Base-by-base conservation (phyloP, 1,139 yeast species). In the Diutina ranongensis region DNA sequence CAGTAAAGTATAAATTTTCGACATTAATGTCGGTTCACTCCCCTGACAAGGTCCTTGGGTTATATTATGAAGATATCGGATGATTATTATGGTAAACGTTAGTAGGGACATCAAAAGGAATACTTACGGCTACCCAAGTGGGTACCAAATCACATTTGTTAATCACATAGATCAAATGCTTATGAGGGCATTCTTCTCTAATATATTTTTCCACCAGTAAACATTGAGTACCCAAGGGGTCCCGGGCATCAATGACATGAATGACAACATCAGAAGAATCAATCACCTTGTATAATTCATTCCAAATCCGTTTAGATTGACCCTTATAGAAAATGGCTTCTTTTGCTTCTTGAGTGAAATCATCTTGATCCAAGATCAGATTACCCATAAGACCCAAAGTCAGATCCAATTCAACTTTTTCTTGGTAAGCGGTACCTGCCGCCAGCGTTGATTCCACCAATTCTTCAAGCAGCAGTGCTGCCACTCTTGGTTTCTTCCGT, bases 111-210 rank as follows among this genome's bases (percentile, higher is more conserved):
- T 47, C 50, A 51, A 50, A 50, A 49, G 46, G n/a, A 46, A 60
- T 68, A 88, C 97, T 77, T 86, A 92, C 97, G 60, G 98, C 96
- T 58, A 88, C 97, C 97, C 97, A 92, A 48, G 97, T 92, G 52
- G 98, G 98, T 46, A 94, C 97, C 58, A 92, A 78, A 71, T 92
- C 98, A 76, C 97, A 88, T 76, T 92, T 92, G 76, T 92, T 92
- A 64, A 92, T 71, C 46, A 92, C 97, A 61, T 83, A 89, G 52
- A 92, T 83, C 69, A 92, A 74, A 71, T 92, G 98, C 67, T 92
- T 92, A 63, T 92, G 98, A 28, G 98, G 87, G 59, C 95, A 89
- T 66, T 92, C 98, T 52, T 85, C 92, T 56, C 75, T 79, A 61
- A 92, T 85, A 61, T 88, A 89, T 58, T 88, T 89, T 63, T 92